Conservation (phyloP, 768 basidiomycete species). For the Boletus fagicola region DNA sequence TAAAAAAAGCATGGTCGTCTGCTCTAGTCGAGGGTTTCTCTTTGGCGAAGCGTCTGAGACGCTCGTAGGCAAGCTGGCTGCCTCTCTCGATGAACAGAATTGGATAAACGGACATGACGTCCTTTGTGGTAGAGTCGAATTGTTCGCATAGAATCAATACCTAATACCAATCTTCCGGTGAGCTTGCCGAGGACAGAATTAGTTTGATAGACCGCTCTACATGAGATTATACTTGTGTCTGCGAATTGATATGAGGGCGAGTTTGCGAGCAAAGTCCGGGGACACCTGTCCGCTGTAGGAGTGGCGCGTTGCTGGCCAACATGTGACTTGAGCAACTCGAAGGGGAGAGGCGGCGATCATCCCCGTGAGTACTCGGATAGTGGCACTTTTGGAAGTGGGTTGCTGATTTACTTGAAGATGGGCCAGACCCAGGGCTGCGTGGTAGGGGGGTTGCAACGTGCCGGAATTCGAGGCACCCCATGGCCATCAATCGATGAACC, state of each 20-base stretch:
- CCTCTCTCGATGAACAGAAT: not conserved
- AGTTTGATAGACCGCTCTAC: not conserved
- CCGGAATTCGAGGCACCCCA: not conserved
- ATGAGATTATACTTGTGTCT: too few relatives aligned
- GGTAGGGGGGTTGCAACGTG: not conserved
- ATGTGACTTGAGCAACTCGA: too few relatives aligned
- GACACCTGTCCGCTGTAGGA: too few relatives aligned
- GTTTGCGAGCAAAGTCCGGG: not conserved
- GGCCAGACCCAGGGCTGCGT: not conserved
- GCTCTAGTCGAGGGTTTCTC: constrained; percentile 44
- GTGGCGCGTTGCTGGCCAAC: not conserved
- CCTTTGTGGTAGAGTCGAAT: not conserved
- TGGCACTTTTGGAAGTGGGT: not conserved
- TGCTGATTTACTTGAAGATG: not conserved
- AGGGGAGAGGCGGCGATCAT: too few relatives aligned
- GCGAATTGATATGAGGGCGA: too few relatives aligned
- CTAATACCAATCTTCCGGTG: not conserved
- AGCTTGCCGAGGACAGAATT: not conserved
- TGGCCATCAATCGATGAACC: too few relatives aligned
- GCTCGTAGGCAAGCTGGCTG: constrained; percentile 27
- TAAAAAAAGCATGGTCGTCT: constrained; percentile 71
- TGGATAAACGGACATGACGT: constrained; percentile 20
- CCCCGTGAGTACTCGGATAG: too few relatives aligned
- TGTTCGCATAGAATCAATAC: not conserved
- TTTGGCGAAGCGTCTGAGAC: constrained; percentile 16